A percentile compares a stretch with the other conserved stretches of the same genome.
phyloP scores from a whole-genome alignment of 2,329 filamentous ascomycete species.

The Pseudocercospora musae region DNA sequence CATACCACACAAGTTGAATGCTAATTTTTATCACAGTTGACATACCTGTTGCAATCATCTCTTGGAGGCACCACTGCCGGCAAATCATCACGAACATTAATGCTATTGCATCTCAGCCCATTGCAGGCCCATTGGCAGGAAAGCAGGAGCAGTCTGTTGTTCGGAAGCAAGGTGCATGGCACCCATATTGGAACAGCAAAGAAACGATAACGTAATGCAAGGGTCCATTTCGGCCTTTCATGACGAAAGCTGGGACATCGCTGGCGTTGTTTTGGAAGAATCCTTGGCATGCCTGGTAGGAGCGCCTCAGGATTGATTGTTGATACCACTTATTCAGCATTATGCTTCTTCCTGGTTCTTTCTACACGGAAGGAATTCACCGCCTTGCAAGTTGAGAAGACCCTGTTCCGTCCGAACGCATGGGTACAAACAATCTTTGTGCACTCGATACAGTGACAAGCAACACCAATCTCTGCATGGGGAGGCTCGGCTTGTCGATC shows the following conservation, averaged over 20 bases:
- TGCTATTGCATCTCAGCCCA: slow-evolving; percentile 98
- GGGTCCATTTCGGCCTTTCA: background rate
- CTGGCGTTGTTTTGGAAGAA: background rate
- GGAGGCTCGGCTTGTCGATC: background rate
- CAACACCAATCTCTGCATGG: background rate
- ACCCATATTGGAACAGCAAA: slow-evolving; percentile 90
- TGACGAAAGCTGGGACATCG: background rate
- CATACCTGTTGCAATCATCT: slow-evolving; percentile 90
- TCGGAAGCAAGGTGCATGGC: slow-evolving; percentile 89
- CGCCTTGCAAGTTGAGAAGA: background rate
- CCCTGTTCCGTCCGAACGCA: background rate
- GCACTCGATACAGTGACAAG: background rate
- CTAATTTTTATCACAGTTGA: slow-evolving; percentile 57
- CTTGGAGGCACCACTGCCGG: slow-evolving; percentile 72
- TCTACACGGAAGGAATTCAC: background rate
- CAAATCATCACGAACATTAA: slow-evolving; percentile 77
- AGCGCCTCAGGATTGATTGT: background rate
- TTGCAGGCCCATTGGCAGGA: slow-evolving; percentile 87
- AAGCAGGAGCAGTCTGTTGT: slow-evolving; percentile 90
- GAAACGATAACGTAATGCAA: slow-evolving; percentile 32
- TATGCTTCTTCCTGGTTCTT: background rate
- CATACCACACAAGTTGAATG: background rate
- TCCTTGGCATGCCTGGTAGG: background rate
- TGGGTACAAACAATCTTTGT: background rate
- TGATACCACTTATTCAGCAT: background rate